Percentiles rank a stretch among this genome's conserved stretches.
Evolutionary conservation across 495 filamentous ascomycete genomes (phyloP).

Genomic region (Oidiodendron maius): DNA sequence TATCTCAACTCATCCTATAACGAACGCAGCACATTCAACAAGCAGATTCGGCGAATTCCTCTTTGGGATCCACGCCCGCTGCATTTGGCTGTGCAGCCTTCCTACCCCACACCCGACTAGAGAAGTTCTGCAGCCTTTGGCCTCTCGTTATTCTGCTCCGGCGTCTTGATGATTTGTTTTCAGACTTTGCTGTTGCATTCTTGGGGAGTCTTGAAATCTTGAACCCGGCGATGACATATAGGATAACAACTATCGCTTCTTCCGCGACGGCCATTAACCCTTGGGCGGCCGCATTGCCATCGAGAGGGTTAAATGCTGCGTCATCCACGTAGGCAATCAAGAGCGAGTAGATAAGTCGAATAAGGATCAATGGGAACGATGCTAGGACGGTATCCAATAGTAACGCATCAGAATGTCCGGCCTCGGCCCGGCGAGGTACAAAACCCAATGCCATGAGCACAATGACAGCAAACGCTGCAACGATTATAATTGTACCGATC

Average conservation of each 20-base stretch:
- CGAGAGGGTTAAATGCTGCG: not conserved
- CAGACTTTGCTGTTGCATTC: not conserved
- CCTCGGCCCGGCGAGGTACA: not conserved
- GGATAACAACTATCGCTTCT: constrained; percentile 6
- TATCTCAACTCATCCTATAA: too few species aligned
- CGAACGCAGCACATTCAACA: too few species aligned
- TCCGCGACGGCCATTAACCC: not conserved
- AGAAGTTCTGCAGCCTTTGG: too few species aligned
- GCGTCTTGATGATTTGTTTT: not conserved
- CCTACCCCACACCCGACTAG: too few species aligned
- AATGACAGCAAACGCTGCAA: not conserved
- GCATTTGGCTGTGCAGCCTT: too few species aligned
- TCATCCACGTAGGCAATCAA: not conserved
- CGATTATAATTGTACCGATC: not conserved
- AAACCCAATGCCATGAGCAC: not conserved
- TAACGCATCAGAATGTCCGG: not conserved
- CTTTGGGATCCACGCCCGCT: too few species aligned
- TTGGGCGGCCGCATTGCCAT: not conserved
- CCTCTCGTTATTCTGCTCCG: not conserved
- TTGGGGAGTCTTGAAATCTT: not conserved
- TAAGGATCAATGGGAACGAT: not conserved
- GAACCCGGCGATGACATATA: not conserved
- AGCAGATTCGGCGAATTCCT: too few species aligned
- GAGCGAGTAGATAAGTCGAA: constrained; percentile 1
- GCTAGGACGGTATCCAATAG: not conserved